phyloP scores from a whole-genome alignment of 140 eudicot genomes.

The Ambrosia hybrid region DNA sequence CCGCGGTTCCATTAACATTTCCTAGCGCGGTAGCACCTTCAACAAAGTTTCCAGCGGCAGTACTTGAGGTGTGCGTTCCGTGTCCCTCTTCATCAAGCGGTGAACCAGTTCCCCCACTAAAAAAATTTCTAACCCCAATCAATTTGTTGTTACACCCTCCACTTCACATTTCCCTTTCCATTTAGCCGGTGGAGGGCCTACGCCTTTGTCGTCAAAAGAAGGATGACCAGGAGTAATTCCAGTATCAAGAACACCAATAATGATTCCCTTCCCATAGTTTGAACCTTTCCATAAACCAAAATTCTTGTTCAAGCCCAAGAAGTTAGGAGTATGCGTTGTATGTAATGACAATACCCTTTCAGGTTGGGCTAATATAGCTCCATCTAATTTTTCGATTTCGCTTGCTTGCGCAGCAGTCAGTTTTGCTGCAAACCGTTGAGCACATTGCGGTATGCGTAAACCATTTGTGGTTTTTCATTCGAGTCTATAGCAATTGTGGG shows the following conservation, averaged over 20 bases:
- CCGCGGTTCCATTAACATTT: background rate
- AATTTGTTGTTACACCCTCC: constrained; percentile 44
- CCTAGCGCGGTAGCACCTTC: constrained; percentile 26
- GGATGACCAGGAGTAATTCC: constrained; percentile 47
- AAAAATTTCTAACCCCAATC: constrained; percentile 47
- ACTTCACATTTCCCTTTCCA: constrained; percentile 52
- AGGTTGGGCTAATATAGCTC: constrained; percentile 26
- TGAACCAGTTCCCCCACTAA: background rate
- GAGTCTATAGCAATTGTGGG: constrained; percentile 6
- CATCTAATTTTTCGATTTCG: constrained; percentile 23
- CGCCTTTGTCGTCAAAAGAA: constrained; percentile 41
- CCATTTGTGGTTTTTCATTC: constrained; percentile 8
- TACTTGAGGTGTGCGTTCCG: constrained; percentile 46
- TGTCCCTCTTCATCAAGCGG: constrained; percentile 40
- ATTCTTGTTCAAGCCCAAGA: constrained; percentile 43
- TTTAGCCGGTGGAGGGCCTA: constrained; percentile 51
- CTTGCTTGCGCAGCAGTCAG: constrained; percentile 21
- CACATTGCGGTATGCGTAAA: constrained; percentile 22
- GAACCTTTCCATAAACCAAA: constrained; percentile 39
- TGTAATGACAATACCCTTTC: constrained; percentile 16
- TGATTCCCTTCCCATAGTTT: constrained; percentile 46
- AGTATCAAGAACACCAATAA: constrained; percentile 46
- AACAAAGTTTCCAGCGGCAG: constrained; percentile 24
- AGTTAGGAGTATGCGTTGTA: constrained; percentile 37
- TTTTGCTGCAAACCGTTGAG: constrained; percentile 28